Evolutionary conservation across 2,329 filamentous ascomycete genomes (phyloP), one percentile per base, ranked within the genome.

Genomic region (Apiospora hydei): DNA sequence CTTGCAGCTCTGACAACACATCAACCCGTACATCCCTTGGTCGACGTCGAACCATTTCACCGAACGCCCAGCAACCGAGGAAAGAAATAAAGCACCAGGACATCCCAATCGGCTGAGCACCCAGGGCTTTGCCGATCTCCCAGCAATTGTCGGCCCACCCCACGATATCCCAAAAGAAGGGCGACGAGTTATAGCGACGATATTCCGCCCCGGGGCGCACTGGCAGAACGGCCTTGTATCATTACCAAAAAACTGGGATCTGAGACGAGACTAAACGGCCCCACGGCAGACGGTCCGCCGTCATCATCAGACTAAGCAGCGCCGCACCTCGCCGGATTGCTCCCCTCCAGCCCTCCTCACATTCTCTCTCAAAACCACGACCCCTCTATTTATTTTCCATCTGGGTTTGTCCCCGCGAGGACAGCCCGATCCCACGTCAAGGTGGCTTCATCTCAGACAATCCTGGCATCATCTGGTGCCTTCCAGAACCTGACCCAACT

Each of bases 381-480:
- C 57, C 57, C 57, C 57, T 64, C 57, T 64, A 64, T 64, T 64
- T 64, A 64, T 64, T 64, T 64, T 64, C 21, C 34, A 38, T 64
- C 71, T 71, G 76, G 79, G 81, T 81, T 81, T 84, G 80, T 82
- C 84, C 77, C 79, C 75, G 79, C 73, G 74, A 80, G 81, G 83
- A 81, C 82, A 74, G 77, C 80, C 77, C 79, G 78, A 76, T 75
- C 71, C 81, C 68, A 69, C 83, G 84, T 82, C 87, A 91, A 90
- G 82, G 88, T 91, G 89, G 89, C 88, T 90, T 90, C 88, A 81
- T 82, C 83, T 83, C 85, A 87, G 82, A 83, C 83, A 81, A 79
- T 84, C 79, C 84, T 86, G 88, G 89, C 88, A 88, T 89, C 89
- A 80, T 85, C 87, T 82, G 89, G 89, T 90, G 89, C 88, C 84